Percentiles rank a stretch among this genome's conserved stretches.
Evolutionary conservation across 371 early-diverging fungal genomes (phyloP).

Genomic region (Actinomucor elegans): DNA sequence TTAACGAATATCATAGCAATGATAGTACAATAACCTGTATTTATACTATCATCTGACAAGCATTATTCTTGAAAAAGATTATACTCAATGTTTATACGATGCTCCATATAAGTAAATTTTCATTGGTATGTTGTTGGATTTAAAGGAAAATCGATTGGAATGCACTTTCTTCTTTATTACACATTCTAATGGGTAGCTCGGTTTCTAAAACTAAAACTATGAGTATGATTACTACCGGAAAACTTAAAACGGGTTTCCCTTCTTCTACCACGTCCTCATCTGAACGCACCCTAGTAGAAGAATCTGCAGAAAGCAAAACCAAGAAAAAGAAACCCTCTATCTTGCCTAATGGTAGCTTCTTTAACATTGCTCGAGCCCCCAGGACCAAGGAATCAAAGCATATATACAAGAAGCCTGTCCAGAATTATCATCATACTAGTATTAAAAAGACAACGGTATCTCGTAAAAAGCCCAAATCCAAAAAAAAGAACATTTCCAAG

Average conservation of each 20-base stretch:
- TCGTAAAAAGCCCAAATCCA: background rate
- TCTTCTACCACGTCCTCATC: background rate
- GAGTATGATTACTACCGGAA: background rate
- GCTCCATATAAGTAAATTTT: constrained; percentile 7
- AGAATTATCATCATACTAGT: background rate
- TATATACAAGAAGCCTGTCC: background rate
- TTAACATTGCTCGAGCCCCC: constrained; percentile 9
- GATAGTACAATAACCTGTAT: too few species aligned
- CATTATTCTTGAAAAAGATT: too few species aligned
- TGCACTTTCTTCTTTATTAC: background rate
- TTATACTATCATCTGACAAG: too few species aligned
- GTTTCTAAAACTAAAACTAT: constrained; percentile 4
- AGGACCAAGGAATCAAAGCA: background rate
- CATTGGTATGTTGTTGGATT: too few species aligned
- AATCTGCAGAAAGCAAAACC: background rate
- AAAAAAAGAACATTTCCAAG: constrained; percentile 10
- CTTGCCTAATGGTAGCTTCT: constrained; percentile 11
- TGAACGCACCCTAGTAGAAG: background rate
- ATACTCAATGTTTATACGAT: background rate
- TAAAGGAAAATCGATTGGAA: too few species aligned
- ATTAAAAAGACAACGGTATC: background rate
- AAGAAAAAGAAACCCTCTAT: background rate
- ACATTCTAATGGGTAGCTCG: background rate
- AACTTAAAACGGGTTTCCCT: background rate
- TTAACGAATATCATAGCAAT: too few species aligned